phyloP scores from a whole-genome alignment of 352 stramenopile genomes.

The Pseudoperonospora humuli region DNA sequence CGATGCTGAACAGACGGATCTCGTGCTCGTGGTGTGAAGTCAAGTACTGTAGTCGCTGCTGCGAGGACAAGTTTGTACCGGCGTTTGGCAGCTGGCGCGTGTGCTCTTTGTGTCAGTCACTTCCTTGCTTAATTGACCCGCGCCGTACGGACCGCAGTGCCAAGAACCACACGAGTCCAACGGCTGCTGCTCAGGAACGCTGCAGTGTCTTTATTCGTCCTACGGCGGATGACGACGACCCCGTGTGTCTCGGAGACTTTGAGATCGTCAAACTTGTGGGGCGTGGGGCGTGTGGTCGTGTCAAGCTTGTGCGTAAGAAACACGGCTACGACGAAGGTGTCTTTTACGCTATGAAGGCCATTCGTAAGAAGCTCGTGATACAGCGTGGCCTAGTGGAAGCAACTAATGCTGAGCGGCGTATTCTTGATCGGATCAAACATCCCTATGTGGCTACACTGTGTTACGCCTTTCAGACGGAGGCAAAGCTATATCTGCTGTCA shows the following conservation, averaged over 20 bases:
- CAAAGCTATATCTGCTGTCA: conserved; percentile 85
- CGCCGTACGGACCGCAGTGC: conserved; percentile 63
- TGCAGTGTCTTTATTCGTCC: conserved; percentile 76
- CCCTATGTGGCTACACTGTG: conserved; percentile 94
- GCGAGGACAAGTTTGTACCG: conserved; percentile 80
- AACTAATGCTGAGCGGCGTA: conserved; percentile 86
- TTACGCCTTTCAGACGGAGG: conserved; percentile 87
- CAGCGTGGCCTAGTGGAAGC: conserved; percentile 83
- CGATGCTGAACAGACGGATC: conserved; percentile 69
- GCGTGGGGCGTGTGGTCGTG: conserved; percentile 84
- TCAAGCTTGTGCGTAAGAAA: conserved; percentile 86
- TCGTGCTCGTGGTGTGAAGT: conserved; percentile 81
- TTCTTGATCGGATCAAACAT: conserved; percentile 90
- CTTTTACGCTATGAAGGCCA: conserved; percentile 85
- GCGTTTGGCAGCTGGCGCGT: conserved; percentile 71
- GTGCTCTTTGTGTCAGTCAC: conserved; percentile 66
- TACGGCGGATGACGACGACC: conserved; percentile 39
- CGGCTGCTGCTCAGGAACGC: conserved; percentile 32
- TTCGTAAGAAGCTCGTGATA: conserved; percentile 85
- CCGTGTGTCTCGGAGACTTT: conserved; percentile 86
- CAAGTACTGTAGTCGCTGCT: conserved; percentile 81
- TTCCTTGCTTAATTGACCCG: conserved; percentile 77
- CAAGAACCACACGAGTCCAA: conserved; percentile 55
- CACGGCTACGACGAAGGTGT: conserved; percentile 68
- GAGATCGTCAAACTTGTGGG: conserved; percentile 97